phyloP scores from a whole-genome alignment of 805 yeast genomes.

The Pichia phayaonensis region DNA sequence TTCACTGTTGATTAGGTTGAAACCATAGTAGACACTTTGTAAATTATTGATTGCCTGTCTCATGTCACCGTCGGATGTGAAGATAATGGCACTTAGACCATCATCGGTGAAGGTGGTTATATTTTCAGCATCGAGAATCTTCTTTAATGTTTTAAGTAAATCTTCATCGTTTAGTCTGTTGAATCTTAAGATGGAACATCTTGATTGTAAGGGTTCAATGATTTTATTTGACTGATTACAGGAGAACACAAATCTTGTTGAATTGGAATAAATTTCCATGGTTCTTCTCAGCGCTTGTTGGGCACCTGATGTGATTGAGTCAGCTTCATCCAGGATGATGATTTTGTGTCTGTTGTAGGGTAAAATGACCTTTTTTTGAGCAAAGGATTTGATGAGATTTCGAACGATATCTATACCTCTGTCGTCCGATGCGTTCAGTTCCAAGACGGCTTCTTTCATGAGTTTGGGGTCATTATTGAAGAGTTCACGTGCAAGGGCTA shows the following conservation, averaged over 20 bases:
- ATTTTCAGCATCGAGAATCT: conserved; percentile 60
- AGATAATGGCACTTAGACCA: conserved; percentile 86
- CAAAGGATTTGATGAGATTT: conserved; percentile 89
- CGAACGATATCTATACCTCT: conserved; percentile 96
- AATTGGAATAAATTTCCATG: conserved; percentile 90
- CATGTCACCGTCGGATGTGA: conserved; percentile 98
- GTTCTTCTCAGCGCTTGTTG: conserved; percentile 93
- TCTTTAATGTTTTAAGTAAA: conserved; percentile 66
- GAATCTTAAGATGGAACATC: conserved; percentile 91
- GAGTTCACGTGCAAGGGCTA: conserved; percentile 79
- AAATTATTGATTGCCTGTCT: conserved; percentile 93
- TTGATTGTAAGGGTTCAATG: conserved; percentile 91
- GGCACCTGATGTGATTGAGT: conserved; percentile 95
- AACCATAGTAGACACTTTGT: conserved; percentile 92
- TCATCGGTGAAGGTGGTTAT: conserved; percentile 70
- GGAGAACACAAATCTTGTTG: conserved; percentile 97
- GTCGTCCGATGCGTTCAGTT: conserved; percentile 93
- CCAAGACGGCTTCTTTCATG: conserved; percentile 71
- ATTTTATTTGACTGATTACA: conserved; percentile 92
- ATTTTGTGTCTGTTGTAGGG: conserved; percentile 91
- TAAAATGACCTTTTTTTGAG: conserved; percentile 82
- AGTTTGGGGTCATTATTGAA: conserved; percentile 46
- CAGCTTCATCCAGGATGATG: conserved; percentile 91
- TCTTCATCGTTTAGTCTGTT: conserved; percentile 77
- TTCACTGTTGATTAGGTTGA: conserved; percentile 81